These are phyloP conservation scores for Rubus idaeus DNA, from an alignment of 306 rosid genomes.

Conservation along the genomic window DNA sequence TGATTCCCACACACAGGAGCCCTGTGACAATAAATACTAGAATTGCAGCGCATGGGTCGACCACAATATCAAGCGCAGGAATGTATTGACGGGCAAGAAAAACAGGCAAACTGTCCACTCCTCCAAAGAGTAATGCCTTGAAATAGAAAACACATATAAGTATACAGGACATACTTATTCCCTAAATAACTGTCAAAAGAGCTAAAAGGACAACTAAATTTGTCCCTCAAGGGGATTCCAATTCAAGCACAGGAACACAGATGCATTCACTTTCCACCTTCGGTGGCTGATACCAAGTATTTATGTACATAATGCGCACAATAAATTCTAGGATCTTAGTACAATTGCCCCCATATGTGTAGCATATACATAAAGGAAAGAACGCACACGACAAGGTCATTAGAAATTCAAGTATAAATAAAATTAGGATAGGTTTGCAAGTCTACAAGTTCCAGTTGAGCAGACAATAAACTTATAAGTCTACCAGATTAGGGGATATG, in stretches of 20 bases:
- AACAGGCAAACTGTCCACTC: conserved; percentile 62
- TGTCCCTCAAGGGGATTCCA: neutral
- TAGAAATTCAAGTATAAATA: neutral
- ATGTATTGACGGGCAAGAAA: conserved; percentile 69
- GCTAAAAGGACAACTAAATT: neutral
- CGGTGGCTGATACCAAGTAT: neutral
- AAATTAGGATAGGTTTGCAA: neutral
- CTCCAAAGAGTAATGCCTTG: conserved; percentile 86
- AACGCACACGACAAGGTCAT: neutral
- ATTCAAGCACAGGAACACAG: neutral
- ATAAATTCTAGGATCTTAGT: neutral
- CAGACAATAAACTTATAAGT: neutral
- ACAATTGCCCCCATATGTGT: neutral
- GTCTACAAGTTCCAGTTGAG: conserved; percentile 7
- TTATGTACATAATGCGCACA: neutral
- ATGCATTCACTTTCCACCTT: neutral
- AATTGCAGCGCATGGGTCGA: conserved; percentile 90
- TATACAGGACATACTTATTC: neutral
- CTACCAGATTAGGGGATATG: conserved; percentile 85
- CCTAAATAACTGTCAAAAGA: neutral
- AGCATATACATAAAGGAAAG: neutral
- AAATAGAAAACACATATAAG: neutral
- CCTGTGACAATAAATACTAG: conserved; percentile 72
- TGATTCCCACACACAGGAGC: conserved; percentile 80
- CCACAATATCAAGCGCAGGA: conserved; percentile 63